Base-by-base conservation (phyloP, 768 basidiomycete genomes). In the Suillus clintonianus region DNA sequence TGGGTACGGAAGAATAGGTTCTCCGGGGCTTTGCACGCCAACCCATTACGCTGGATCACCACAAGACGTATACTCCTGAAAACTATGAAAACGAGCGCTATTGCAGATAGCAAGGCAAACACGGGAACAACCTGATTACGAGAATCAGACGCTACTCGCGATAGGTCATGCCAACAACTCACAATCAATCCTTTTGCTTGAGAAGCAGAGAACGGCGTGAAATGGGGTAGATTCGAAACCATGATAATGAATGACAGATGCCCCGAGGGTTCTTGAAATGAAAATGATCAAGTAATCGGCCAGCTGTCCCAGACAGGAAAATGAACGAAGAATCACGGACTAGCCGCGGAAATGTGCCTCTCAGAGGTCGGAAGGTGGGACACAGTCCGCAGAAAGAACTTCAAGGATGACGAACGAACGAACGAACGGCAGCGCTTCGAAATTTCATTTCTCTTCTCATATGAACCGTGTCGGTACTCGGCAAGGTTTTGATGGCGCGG, bases 1-100 rank as follows among this genome's bases (percentile, higher is more conserved):
- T 89, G 89, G 8, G 89, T 89, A 62, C 83, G 82, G 74, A 92
- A 90, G 74, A 91, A 90, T 64, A 85, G 76, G 47, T 81, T 84
- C 72, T 86, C 86, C 37, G 73, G 71, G 5, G 68, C 62, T 54
- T 76, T 75, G 36, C 64, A 60, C 19, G 80, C 70, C 63, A 72
- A 70, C 34, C 68, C 56, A 19, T 71, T 65, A 41, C 61, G 69
- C 37, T 66, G 70, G 62, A 72, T 72, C 30, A 82, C 39, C 47
- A 78, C 82, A 48, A 87, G 73, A 77, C 82, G 87, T 54, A 80
- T 64, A 42, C 82, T 77, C 62, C 86, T 82, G 36, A 80, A 61
- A 61, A 77, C 77, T 57, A 89, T 82, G 15, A 82, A 83, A 22
- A 79, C 68, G 45, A 90, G 72, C 5, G 85, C 86, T 39, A 85